Percentiles rank a stretch among this genome's conserved stretches.
phyloP scores from a whole-genome alignment of 805 yeast genomes.

The Suhomyces prunicola region DNA sequence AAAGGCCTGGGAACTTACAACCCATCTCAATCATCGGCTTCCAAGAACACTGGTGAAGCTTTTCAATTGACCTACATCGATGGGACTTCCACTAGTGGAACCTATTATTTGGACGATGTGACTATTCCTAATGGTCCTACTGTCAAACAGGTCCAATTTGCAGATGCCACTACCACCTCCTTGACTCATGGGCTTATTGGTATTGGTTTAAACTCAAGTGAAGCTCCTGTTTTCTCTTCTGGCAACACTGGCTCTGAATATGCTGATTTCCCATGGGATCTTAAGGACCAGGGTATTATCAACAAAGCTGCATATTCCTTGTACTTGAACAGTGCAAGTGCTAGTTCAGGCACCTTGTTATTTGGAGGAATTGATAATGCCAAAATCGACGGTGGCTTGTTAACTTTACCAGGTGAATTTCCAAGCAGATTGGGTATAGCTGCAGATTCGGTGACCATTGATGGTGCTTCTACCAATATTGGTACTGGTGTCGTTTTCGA shows the following conservation, averaged over 20 bases:
- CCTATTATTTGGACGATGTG: slow-evolving; percentile 4
- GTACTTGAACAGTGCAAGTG: slow-evolving; percentile 10
- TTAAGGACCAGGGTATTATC: slow-evolving; percentile 11
- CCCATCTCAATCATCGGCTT: background rate
- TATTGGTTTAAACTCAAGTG: slow-evolving; percentile 3
- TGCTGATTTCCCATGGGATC: slow-evolving; percentile 9
- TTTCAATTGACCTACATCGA: background rate
- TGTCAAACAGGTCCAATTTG: background rate
- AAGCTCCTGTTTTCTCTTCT: background rate
- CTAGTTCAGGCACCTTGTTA: slow-evolving; percentile 12
- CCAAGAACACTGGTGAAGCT: background rate
- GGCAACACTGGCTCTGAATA: background rate
- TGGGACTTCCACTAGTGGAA: background rate
- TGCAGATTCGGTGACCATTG: background rate
- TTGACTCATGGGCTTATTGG: background rate
- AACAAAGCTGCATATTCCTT: slow-evolving; percentile 9
- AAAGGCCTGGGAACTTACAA: background rate
- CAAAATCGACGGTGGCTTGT: slow-evolving; percentile 7
- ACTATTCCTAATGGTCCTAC: slow-evolving; percentile 3
- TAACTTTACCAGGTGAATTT: background rate
- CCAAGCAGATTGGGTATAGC: slow-evolving; percentile 1
- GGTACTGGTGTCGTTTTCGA: background rate
- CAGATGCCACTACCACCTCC: background rate
- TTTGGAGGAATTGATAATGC: slow-evolving; percentile 21
- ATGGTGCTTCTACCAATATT: background rate